Base-by-base conservation (phyloP, 805 yeast genomes). In the Maudiozyma saulgeensis region DNA sequence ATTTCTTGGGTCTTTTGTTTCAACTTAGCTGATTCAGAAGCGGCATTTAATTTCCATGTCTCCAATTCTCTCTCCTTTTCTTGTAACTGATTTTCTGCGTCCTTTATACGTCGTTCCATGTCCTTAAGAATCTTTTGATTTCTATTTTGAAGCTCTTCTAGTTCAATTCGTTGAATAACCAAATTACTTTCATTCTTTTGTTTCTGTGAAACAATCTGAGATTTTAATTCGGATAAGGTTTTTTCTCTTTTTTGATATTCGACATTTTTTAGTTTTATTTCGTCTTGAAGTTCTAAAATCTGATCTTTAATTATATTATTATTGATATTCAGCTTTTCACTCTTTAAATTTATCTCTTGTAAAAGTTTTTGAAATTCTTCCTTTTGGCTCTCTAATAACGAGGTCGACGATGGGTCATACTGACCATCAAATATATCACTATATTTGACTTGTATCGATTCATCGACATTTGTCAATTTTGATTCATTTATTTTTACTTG, bases 131-230 rank as follows among this genome's bases (percentile, higher is more conserved):
- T 70, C 57, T 55, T 56, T 45, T 75, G 75, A 45, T 83, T 63
- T 50, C 81, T 84, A 37, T 78, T 71, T 53, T 81, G 85, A 48
- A 80, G 63, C 59, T 76, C 75, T 61, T 83, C 90, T 46, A 81
- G 75, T 60, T 84, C 84, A n/a, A 81, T 76, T 47, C 78, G 75
- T 50, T 79, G 76, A 26, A 60, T 51, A 6, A 39, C 77, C 67
- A 37, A 75, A 70, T 26, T 75, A 67, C 53, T 80, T 80, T 55
- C 77, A 69, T 42, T 73, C 68, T 79, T 77, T 74, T 42, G 75
- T 69, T 54, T 77, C 56, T 75, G 75, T 11, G 78, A 79, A 44
- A 82, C 86, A 51, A 77, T 78, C 31, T 72, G 73, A 19, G 75
- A 67, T 56, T 79, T 80, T 26, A 71, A 66, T 19, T 77, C 73